A percentile compares a stretch with the other conserved stretches of the same genome.
phyloP scores from a whole-genome alignment of 1,139 yeast species.

The Eremothecium coryli region DNA sequence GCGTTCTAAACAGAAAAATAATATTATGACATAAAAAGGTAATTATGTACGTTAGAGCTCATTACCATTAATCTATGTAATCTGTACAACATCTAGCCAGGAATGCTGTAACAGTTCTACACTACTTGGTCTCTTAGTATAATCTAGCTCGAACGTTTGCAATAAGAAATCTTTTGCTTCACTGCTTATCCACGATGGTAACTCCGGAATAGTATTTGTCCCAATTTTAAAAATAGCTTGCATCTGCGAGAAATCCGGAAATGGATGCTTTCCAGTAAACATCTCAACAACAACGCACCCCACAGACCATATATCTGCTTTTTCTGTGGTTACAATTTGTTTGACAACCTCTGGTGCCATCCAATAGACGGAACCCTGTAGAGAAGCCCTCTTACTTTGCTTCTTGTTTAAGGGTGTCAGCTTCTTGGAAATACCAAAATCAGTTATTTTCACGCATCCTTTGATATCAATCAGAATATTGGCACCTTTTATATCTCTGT shows the following conservation, averaged over 20 bases:
- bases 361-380: conserved; percentile 95
- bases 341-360: conserved; percentile 98
- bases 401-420: conserved; percentile 30
- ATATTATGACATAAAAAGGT: too few relatives aligned
- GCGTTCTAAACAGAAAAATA: too few relatives aligned
- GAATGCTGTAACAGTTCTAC: conserved; percentile 52
- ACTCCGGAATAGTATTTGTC: conserved; percentile 63
- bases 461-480: conserved; percentile 82
- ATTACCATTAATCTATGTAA: not conserved
- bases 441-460: conserved; percentile 87
- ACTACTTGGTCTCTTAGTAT: conserved; percentile 65
- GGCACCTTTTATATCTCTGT: conserved; percentile 90
- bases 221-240: conserved; percentile 93
- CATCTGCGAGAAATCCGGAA: conserved; percentile 90
- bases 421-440: conserved; percentile 86
- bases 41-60: conserved; percentile 1
- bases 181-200: conserved; percentile 67
- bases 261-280: conserved; percentile 93
- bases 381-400: conserved; percentile 56
- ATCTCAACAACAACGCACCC: conserved; percentile 88
- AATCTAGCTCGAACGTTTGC: conserved; percentile 67
- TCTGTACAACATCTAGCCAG: conserved; percentile 25
- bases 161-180: conserved; percentile 60
- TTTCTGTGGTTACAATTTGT: conserved; percentile 78
- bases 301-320: conserved; percentile 93